Base-by-base conservation (phyloP, 1,139 yeast species). In the Diutina sp. region DNA sequence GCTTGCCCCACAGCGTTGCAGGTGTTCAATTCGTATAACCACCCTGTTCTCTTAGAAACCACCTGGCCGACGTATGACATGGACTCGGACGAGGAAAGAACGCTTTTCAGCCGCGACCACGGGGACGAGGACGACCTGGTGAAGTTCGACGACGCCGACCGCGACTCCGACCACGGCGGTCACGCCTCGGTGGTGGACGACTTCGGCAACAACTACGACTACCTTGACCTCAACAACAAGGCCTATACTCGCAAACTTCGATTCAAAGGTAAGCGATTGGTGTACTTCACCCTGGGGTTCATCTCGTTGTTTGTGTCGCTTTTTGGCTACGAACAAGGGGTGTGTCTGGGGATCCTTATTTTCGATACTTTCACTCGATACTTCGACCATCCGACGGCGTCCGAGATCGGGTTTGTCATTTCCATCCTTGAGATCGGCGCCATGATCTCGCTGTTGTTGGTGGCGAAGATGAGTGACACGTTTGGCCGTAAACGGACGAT, bases 291-390 rank as follows among this genome's bases (percentile, higher is more conserved):
- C 2, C 82, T 91, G 1, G 83, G 86, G 11, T 89, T 89, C 68
- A 95, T 89, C 25, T 84, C 91, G 44, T 73, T 88, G 7, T 95
- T 95, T 57, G 96, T 90, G 14, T 85, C 90, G 58, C 73, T 90
- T 44, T 51, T 52, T 11, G 55, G 55, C 38, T 52, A 52, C 41
- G 55, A 52, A 14, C 55, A 52, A n/a, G 55, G 55, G 48, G 55
- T 52, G 9, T 52, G 46, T 29, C 46, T 41, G 48, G 55, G 55
- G 29, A 44, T 52, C 25, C 28, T 52, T 14, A 75, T 78, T n/a
- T 76, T 70, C 59, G 74, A 67, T 18, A 76, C 80, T 1, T 78
- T 85, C 60, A 77, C 77, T 30, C 60, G 63, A 50, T 79, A 73
- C 64, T 80, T 78, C 61, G 60, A 74, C 60, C 61, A 76, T 53